A percentile compares a stretch with the other conserved stretches of the same genome.
Conservation (phyloP, 2,329 filamentous ascomycete species). For the Neonectria hederae region DNA sequence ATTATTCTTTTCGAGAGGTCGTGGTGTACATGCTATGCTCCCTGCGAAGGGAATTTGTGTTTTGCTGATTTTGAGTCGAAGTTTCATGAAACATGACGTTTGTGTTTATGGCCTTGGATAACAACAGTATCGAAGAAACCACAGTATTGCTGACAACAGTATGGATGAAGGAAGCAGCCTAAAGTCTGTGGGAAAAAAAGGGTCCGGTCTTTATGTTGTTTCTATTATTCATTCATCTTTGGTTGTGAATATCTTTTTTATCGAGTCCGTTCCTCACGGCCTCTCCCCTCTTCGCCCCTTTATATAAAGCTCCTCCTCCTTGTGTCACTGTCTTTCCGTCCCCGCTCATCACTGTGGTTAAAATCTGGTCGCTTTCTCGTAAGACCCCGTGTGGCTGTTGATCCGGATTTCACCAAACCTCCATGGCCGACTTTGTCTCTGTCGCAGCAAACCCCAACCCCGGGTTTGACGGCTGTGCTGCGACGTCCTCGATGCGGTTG, state of each 20-base stretch:
- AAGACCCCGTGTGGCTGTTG: slow-evolving; percentile 11
- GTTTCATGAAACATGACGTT: neutral
- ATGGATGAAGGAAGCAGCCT: neutral
- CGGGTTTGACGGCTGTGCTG: slow-evolving; percentile 1
- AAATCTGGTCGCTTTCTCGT: slow-evolving; percentile 15
- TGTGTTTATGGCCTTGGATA: neutral
- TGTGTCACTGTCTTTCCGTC: slow-evolving; percentile 25
- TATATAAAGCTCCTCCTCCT: slow-evolving; percentile 32
- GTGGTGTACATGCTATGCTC: neutral
- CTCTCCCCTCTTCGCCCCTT: slow-evolving; percentile 5
- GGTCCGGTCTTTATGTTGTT: slow-evolving; percentile 29
- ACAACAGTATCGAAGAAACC: neutral
- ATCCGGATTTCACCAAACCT: slow-evolving; percentile 4
- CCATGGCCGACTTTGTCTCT: slow-evolving; percentile 3
- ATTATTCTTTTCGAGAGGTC: neutral
- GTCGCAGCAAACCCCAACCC: slow-evolving; percentile 2
- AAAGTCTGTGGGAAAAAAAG: neutral
- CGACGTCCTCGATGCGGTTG: slow-evolving; percentile 4
- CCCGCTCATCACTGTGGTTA: slow-evolving; percentile 19
- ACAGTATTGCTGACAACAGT: neutral
- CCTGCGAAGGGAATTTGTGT: neutral
- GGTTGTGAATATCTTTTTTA: slow-evolving; percentile 28
- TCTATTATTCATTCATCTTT: slow-evolving; percentile 41
- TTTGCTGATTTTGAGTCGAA: slow-evolving; percentile 1
- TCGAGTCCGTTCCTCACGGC: slow-evolving; percentile 22